Conservation (phyloP, 768 basidiomycete species). For the Mycena pura region DNA sequence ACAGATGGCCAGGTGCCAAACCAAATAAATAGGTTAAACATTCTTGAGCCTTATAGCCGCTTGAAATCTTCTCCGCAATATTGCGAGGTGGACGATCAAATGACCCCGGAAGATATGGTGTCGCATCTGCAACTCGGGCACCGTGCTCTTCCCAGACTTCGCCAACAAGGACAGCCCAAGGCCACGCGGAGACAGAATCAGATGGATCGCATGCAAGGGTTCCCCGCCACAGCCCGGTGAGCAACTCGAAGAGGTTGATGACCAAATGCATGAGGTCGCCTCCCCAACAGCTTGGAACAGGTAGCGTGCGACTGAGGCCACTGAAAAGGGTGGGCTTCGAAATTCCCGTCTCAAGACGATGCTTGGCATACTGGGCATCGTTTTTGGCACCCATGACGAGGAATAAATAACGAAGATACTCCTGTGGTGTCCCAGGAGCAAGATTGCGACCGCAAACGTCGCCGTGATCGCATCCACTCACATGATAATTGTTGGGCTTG, state of each 20-base stretch:
- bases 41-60: slow-evolving; percentile 38
- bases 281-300: slow-evolving; percentile 38
- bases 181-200: slow-evolving; percentile 35
- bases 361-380: slow-evolving; percentile 21
- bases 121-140: slow-evolving; percentile 8
- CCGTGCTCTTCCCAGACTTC: slow-evolving; percentile 30
- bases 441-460: slow-evolving; percentile 32
- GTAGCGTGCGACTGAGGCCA: slow-evolving; percentile 33
- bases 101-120: slow-evolving; percentile 5
- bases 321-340: slow-evolving; percentile 43
- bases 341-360: slow-evolving; percentile 38
- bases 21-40: slow-evolving; percentile 28
- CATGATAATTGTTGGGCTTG: slow-evolving; percentile 32
- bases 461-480: slow-evolving; percentile 28
- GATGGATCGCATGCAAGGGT: slow-evolving; percentile 27
- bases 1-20: slow-evolving; percentile 28
- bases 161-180: slow-evolving; percentile 35
- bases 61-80: slow-evolving; percentile 32
- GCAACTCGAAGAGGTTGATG: slow-evolving; percentile 30
- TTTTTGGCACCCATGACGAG: slow-evolving; percentile 24
- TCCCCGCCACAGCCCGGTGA: slow-evolving; percentile 28
- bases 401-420: slow-evolving; percentile 22
- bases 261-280: slow-evolving; percentile 45
- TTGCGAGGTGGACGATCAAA: slow-evolving; percentile 34
- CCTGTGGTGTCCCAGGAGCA: background rate